Conservation (phyloP, 169 alveolate genomes). For the Toxoplasma gondii region DNA sequence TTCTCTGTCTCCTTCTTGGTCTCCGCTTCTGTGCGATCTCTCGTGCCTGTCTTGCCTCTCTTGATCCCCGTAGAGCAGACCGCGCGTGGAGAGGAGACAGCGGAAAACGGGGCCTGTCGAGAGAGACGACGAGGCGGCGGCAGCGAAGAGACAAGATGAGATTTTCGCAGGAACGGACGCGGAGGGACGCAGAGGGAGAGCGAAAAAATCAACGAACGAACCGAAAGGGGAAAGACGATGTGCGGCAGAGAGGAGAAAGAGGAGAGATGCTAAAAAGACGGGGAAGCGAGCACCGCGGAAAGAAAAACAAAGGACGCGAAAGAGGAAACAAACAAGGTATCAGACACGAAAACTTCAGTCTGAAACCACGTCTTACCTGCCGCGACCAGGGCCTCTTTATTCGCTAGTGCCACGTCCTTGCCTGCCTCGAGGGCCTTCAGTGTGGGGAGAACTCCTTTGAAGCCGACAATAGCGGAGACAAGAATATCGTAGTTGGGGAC, state of each 20-base stretch:
- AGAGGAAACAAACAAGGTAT: no score
- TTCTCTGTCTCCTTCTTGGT: neutral
- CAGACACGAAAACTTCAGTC: neutral
- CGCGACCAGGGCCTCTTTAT: conserved; percentile 87
- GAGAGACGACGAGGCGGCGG: no score
- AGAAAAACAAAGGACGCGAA: no score
- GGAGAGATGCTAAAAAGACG: neutral
- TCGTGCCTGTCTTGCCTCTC: neutral
- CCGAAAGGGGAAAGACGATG: neutral
- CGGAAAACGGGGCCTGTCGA: conserved; percentile 43
- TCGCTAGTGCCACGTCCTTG: conserved; percentile 83
- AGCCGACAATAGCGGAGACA: conserved; percentile 86
- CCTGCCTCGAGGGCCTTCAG: conserved; percentile 81
- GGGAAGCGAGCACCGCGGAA: no score
- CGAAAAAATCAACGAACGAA: neutral
- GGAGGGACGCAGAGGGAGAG: neutral
- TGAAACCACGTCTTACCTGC: conserved; percentile 73
- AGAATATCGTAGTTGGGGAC: conserved; percentile 73
- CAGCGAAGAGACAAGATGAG: neutral
- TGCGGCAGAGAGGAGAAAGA: neutral
- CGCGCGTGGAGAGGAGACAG: neutral
- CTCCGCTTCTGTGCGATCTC: neutral
- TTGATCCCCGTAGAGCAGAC: neutral
- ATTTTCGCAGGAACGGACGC: neutral
- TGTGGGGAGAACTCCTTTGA: conserved; percentile 87